Evolutionary conservation across 2,329 filamentous ascomycete genomes (phyloP).

Genomic region (Paecilomyces formosus): DNA sequence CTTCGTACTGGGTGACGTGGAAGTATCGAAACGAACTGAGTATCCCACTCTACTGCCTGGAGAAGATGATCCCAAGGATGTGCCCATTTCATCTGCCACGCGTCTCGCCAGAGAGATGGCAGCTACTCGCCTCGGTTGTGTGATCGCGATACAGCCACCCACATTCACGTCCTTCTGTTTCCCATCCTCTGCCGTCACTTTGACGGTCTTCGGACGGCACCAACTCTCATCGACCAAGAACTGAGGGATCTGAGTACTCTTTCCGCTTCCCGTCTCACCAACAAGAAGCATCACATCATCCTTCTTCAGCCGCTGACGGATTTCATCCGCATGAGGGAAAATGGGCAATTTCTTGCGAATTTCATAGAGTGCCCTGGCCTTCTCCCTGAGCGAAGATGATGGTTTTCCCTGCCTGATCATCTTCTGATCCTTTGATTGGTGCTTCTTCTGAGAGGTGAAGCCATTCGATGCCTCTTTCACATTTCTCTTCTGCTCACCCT

Average conservation of each 20-base stretch:
- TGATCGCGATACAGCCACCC: conserved; percentile 82
- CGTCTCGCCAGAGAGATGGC: conserved; percentile 84
- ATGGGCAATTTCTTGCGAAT: conserved; percentile 68
- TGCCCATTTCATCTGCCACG: conserved; percentile 76
- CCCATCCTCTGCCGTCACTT: conserved; percentile 28
- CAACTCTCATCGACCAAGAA: conserved; percentile 74
- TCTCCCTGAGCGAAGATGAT: conserved; percentile 30
- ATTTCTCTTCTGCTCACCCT: conserved; percentile 1
- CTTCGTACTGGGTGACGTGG: conserved; percentile 68
- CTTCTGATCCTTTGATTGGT: conserved; percentile 9
- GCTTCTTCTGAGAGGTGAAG: conserved; percentile 2
- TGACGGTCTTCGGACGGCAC: conserved; percentile 59
- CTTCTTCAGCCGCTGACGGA: conserved; percentile 55
- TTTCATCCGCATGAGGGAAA: conserved; percentile 64
- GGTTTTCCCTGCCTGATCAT: conserved; percentile 14
- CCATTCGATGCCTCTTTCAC: neutral
- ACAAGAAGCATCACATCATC: conserved; percentile 76
- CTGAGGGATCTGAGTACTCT: conserved; percentile 93
- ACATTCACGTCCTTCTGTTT: conserved; percentile 43
- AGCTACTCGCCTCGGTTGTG: conserved; percentile 86
- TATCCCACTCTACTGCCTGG: conserved; percentile 71
- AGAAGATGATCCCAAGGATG: conserved; percentile 51
- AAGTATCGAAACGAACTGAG: conserved; percentile 88
- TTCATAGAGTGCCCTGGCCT: conserved; percentile 40
- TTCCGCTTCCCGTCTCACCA: conserved; percentile 92